phyloP scores from a whole-genome alignment of 768 basidiomycete genomes.

The Collybiopsis luxurians region DNA sequence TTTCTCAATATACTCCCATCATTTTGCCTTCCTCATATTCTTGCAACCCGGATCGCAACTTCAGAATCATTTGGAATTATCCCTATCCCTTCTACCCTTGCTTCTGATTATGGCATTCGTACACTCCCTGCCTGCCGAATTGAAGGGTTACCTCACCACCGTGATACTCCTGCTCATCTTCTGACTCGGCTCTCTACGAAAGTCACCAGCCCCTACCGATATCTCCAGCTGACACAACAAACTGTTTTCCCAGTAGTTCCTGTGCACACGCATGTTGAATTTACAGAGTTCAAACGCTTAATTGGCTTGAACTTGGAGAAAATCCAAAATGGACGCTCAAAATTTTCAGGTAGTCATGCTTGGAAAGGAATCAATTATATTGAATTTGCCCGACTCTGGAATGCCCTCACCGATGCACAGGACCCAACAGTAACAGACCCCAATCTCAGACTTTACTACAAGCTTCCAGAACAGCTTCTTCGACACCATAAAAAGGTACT shows the following conservation, averaged over 20 bases:
- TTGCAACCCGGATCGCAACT: conserved; percentile 16
- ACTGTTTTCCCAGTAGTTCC: conserved; percentile 12
- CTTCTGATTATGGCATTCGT: conserved; percentile 1
- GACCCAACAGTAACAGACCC: conserved; percentile 3
- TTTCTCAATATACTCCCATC: conserved; percentile 9
- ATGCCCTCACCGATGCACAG: conserved; percentile 6
- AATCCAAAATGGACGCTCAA: neutral
- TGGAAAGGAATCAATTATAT: conserved; percentile 8
- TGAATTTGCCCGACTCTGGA: conserved; percentile 12
- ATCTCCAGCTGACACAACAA: conserved; percentile 14
- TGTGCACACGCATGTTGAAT: conserved; percentile 12
- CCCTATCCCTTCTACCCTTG: conserved; percentile 8
- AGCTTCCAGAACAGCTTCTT: conserved; percentile 15
- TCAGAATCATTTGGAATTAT: conserved; percentile 13
- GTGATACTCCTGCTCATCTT: conserved; percentile 4
- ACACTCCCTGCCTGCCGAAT: neutral
- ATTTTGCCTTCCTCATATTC: conserved; percentile 11
- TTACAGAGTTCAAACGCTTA: conserved; percentile 1
- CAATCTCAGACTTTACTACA: conserved; percentile 12
- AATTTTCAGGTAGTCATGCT: neutral
- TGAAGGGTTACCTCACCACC: neutral
- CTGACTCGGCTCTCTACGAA: conserved; percentile 11
- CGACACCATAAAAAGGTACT: conserved; percentile 13
- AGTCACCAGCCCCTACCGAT: conserved; percentile 8
- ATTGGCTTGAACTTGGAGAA: neutral